Evolutionary conservation across 345 rosid genomes (phyloP), one percentile per base, ranked within the genome.

Genomic region (Populus alba): DNA sequence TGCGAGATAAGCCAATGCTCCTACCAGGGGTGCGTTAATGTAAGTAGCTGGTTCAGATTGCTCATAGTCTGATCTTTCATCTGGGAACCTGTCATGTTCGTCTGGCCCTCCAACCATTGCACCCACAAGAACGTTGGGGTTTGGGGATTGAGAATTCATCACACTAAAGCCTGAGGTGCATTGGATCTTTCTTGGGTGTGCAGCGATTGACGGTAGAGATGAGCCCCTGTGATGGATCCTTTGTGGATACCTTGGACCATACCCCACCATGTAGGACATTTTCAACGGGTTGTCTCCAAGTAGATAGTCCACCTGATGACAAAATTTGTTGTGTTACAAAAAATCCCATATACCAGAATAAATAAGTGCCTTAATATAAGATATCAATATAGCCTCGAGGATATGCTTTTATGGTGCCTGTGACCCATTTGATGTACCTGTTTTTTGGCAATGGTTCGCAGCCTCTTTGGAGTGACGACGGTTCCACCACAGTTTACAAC

Each of bases 401-500:
- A 59, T 59, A 59, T 59, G 65, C 0, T 59, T n/a, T 41, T 35
- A 25, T 20, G n/a, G 45, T 20, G 37, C 11, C 15, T 27, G 11
- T 57, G 18, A 12, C 51, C 51, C 38, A 10, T 53, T 22, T 7
- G 7, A 5, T n/a, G 20, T 65, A 71, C 79, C 85, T 89, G 92
- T 79, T 45, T 89, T 74, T 81, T 89, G 78, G 92, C 92, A 62
- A 87, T 84, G 66, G 82, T 25, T n/a, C 90, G 80, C 57, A 89
- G 81, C 45, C 84, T 85, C 2, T 83, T 86, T 0, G 92, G 83
- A 37, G 89, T 87, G 57, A 87, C 79, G 37, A 78, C 74, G 63
- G 85, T 81, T 45, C 87, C 87, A 45, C 90, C 92, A 71, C 92
- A 89, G 81, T 83, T 87, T 72, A 87, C 88, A 70, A 83, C 77